Base-by-base conservation (phyloP, 345 rosid species). In the Turnera subulata region DNA sequence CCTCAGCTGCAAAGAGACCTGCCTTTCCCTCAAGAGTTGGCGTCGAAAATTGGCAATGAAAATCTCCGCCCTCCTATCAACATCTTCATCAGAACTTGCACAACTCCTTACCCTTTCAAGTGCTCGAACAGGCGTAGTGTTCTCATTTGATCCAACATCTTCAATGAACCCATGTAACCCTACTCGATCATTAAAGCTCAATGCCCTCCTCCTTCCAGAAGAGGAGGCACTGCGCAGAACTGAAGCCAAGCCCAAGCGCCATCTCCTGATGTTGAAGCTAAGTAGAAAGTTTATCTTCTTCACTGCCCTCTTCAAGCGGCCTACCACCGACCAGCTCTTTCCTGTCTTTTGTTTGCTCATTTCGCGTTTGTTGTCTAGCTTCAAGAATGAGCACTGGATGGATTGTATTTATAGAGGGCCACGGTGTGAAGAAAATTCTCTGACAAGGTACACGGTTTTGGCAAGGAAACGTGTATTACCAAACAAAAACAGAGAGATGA, bases 41-140 rank as follows among this genome's bases (percentile, higher is more conserved):
- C 66, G 78, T 38, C 73, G 75, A 55, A 78, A 81, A 22, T 70
- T 81, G 8, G 68, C 8, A 16, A 81, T 78, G 39, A 81, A 81
- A 50, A 67, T 21, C 23, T 73, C 85, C 4, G 79, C 79, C 44
- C 65, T 55, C 58, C 24, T 26, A 49, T 81, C 76, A 17, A 73
- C 32, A 61, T 78, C 85, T 19, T 73, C 77, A 6, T 65, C 71
- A 16, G 68, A 39, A n/a, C 33, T 22, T 5, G 16, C 37, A 51
- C 33, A 24, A 26, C 65, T 67, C 17, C 21, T 53, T 11, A 33
- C 61, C 61, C 60, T 24, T 23, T 32, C 6, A 19, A 63, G 21
- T 14, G 56, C 16, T 24, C 56, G 24, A 6, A 2, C 46, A 6
- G 55, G 23, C 44, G 2, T n/a, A n/a, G n/a, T 19, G 55, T 7